A percentile compares a stretch with the other conserved stretches of the same genome.
Evolutionary conservation across 1,139 yeast species (phyloP).

Genomic region (Yamadazyma conglobata): DNA sequence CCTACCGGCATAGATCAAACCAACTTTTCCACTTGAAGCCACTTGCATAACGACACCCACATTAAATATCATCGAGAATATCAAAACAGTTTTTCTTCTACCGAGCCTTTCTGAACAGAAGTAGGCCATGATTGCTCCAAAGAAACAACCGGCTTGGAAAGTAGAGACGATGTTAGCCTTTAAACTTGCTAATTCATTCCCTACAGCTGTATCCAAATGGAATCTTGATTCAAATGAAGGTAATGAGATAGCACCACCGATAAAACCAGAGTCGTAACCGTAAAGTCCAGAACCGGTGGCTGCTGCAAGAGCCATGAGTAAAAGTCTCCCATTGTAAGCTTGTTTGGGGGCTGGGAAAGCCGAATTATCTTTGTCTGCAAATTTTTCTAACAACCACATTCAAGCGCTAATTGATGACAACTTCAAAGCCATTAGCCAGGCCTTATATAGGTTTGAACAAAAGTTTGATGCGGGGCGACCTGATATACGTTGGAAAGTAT

Average conservation of each 20-base stretch:
- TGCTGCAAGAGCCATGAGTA: slow-evolving; percentile 37
- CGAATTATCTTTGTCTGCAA: slow-evolving; percentile 23
- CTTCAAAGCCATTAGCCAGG: too few relatives aligned
- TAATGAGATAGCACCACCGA: slow-evolving; percentile 42
- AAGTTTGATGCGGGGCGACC: too few relatives aligned
- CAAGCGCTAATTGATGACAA: too few relatives aligned
- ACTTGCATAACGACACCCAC: slow-evolving; percentile 41
- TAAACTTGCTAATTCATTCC: slow-evolving; percentile 21
- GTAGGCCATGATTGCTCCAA: slow-evolving; percentile 41
- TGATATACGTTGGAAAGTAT: too few relatives aligned
- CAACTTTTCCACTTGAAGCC: slow-evolving; percentile 27
- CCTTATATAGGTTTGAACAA: too few relatives aligned
- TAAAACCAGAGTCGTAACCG: slow-evolving; percentile 45
- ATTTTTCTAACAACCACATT: slow-evolving; percentile 7
- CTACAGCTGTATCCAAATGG: slow-evolving; percentile 25
- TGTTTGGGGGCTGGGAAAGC: slow-evolving; percentile 32
- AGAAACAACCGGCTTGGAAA: slow-evolving; percentile 44
- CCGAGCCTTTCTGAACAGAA: slow-evolving; percentile 38
- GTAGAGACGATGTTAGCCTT: slow-evolving; percentile 40
- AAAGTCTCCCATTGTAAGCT: slow-evolving; percentile 36
- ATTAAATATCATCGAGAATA: slow-evolving; percentile 33
- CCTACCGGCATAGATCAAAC: slow-evolving; percentile 41
- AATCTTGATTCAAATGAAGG: slow-evolving; percentile 35
- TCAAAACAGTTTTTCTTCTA: slow-evolving; percentile 31
- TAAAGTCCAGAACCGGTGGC: slow-evolving; percentile 37